Evolutionary conservation across 2,329 filamentous ascomycete species (phyloP).

Genomic region (Penicillium concentricum): DNA sequence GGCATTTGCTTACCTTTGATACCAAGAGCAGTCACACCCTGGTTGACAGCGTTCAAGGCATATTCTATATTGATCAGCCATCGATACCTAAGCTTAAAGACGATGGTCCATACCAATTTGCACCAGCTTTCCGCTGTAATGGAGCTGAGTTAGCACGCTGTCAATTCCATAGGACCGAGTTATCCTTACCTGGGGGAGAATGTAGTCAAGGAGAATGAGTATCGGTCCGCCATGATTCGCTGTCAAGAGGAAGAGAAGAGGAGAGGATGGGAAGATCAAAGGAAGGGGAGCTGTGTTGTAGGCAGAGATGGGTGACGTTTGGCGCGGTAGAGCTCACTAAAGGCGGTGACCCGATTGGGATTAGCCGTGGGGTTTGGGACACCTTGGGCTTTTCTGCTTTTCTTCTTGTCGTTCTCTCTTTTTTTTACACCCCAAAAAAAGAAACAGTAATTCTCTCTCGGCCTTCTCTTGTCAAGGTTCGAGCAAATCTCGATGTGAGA

Average conservation of each 20-base stretch:
- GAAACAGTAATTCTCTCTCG: conserved; percentile 16
- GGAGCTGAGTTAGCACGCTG: conserved; percentile 45
- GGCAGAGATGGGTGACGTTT: conserved; percentile 34
- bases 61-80: conserved; percentile 66
- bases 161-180: conserved; percentile 13
- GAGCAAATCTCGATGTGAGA: conserved; percentile 6
- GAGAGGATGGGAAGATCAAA: conserved; percentile 16
- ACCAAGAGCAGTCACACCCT: conserved; percentile 95
- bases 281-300: conserved; percentile 21
- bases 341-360: conserved; percentile 22
- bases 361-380: conserved; percentile 10
- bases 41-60: conserved; percentile 98
- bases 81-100: background rate
- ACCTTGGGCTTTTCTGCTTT: conserved; percentile 16
- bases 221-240: conserved; percentile 83
- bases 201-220: conserved; percentile 98
- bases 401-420: conserved; percentile 2
- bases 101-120: conserved; percentile 72
- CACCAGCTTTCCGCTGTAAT: conserved; percentile 87
- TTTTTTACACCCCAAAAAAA: conserved; percentile 11
- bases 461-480: background rate
- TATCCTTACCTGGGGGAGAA: conserved; percentile 83
- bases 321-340: conserved; percentile 25
- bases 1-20: conserved; percentile 75
- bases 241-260: conserved; percentile 15